phyloP scores from a whole-genome alignment of 495 filamentous ascomycete species.

The Cercophora samala region DNA sequence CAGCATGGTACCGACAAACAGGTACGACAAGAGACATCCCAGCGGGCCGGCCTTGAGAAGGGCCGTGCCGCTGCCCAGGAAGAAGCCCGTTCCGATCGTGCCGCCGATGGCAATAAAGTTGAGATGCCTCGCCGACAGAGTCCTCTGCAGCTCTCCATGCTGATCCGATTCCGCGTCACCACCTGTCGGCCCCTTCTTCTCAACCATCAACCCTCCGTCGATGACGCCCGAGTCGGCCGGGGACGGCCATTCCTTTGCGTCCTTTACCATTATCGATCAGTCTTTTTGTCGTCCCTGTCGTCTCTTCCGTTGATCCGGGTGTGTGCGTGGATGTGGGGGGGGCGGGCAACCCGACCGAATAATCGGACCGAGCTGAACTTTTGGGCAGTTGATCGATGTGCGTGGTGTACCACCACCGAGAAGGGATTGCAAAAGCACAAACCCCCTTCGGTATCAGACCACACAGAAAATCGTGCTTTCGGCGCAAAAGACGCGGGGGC shows the following conservation, averaged over 20 bases:
- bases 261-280: conserved; percentile 3
- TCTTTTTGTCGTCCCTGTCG: not conserved
- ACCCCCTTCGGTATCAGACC: not conserved
- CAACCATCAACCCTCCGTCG: not conserved
- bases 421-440: too few relatives aligned
- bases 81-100: conserved; percentile 73
- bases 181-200: conserved; percentile 9
- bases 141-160: conserved; percentile 27
- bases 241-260: not conserved
- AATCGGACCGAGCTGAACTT: not conserved
- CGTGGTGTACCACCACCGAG: too few relatives aligned
- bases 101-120: conserved; percentile 69
- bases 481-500: not conserved
- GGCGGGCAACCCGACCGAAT: not conserved
- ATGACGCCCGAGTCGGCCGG: conserved; percentile 1
- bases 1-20: conserved; percentile 64
- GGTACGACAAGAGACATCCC: conserved; percentile 64
- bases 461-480: not conserved
- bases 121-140: conserved; percentile 46
- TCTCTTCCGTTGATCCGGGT: not conserved
- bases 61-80: conserved; percentile 65
- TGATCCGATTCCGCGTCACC: conserved; percentile 20
- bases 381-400: too few relatives aligned
- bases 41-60: conserved; percentile 62
- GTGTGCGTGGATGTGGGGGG: not conserved